Base-by-base conservation (phyloP, 106 monocot genomes). In the Dioscorea alata region DNA sequence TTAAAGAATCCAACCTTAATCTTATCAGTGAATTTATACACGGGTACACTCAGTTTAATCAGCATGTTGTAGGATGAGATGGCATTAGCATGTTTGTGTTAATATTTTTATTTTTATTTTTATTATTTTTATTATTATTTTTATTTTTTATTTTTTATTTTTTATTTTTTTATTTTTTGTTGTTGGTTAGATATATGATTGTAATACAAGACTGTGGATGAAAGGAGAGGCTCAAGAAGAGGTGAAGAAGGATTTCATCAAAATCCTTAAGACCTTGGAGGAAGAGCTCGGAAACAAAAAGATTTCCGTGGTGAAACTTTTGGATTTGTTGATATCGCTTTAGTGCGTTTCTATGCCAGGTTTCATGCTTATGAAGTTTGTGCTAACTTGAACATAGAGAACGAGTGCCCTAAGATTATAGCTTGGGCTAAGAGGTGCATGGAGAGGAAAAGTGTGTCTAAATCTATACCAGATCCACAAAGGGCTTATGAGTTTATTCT, bases 401-500 rank as follows among this genome's bases (percentile, higher is more conserved):
- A 60, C 15, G 77, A 77, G 52, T 73, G 68, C 28, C 77, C 82
- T 10, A 70, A 54, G 69, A 31, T 82, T 23, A 50, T 70, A 52
- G 82, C 63, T 9, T 82, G 77, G 82, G 73, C 49, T 2, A 65
- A 49, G 69, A 68, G 82, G 21, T 82, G 82, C 82, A 70, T 23
- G 73, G 62, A 73, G 69, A 77, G 82, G 73, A 72, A 76, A n/a
- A 82, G 73, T 15, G 73, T 75, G 13, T 64, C 66, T 13, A 75
- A 75, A 60, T 13, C 16, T 8, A 56, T 74, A 35, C 65, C 74
- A 15, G 66, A 74, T 25, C 66, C 58, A 8, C 8, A 67, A 4
- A 74, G 50, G 58, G 59, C 60, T 16, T 67, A 49, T 56, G 74
- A 67, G 57, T 33, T 69, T 21, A 8, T 58, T 20, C 32, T 31